phyloP scores from a whole-genome alignment of 208 protist genomes.

The Trypanosoma lewisi region DNA sequence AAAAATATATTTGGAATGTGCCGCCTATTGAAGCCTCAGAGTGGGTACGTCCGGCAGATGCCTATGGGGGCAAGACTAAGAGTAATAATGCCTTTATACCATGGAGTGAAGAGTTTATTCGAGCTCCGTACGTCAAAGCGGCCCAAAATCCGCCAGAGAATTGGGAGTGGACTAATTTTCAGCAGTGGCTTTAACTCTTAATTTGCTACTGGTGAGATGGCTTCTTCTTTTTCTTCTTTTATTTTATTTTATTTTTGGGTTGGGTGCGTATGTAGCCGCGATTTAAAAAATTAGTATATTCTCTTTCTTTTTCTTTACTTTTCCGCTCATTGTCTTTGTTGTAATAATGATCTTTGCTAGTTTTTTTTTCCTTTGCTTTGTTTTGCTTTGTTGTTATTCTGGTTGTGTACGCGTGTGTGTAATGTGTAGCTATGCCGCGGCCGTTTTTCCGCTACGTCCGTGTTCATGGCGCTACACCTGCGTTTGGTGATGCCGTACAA shows the following conservation, averaged over 20 bases:
- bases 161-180: constrained; percentile 13
- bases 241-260: background rate
- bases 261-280: too few relatives aligned
- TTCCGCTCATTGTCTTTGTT: too few relatives aligned
- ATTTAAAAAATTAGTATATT: too few relatives aligned
- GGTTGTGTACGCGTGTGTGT: background rate
- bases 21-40: constrained; percentile 16
- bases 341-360: background rate
- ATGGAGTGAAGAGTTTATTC: constrained; percentile 25
- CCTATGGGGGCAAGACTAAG: background rate
- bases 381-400: background rate
- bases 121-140: constrained; percentile 6
- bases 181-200: background rate
- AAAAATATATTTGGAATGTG: constrained; percentile 27
- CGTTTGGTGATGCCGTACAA: constrained; percentile 27
- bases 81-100: constrained; percentile 14
- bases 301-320: too few relatives aligned
- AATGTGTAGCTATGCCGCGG: constrained; percentile 2
- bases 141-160: constrained; percentile 16
- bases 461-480: constrained; percentile 38
- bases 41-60: background rate
- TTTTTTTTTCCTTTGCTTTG: background rate
- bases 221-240: background rate
- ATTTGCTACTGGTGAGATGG: background rate
- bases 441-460: constrained; percentile 35